Conservation (phyloP, 2,329 filamentous ascomycete genomes). For the Pseudofabraea citricarpa region DNA sequence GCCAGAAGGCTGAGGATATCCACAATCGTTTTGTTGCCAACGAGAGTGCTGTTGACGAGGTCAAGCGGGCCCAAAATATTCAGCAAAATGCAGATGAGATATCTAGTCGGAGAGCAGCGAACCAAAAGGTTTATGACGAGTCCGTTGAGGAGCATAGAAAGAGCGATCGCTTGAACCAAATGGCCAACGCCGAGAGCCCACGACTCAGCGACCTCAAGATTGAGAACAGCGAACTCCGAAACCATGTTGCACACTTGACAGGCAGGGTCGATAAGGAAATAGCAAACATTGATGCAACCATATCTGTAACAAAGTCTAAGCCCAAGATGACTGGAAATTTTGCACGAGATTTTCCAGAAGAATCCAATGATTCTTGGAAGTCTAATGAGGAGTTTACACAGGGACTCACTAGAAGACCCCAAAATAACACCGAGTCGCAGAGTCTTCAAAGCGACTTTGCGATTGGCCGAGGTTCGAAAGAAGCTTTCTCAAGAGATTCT, state of each 20-base stretch:
- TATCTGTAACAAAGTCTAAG: neutral
- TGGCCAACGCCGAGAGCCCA: too few relatives aligned
- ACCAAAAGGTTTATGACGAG: too few relatives aligned
- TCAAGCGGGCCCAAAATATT: too few relatives aligned
- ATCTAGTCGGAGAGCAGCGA: too few relatives aligned
- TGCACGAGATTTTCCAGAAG: constrained; percentile 47
- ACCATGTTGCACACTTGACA: constrained; percentile 14
- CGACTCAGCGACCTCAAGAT: constrained; percentile 16
- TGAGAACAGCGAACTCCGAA: constrained; percentile 17
- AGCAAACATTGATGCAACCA: constrained; percentile 10
- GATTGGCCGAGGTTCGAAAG: constrained; percentile 13
- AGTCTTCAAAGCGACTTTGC: constrained; percentile 21
- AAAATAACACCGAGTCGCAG: constrained; percentile 15
- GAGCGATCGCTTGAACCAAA: too few relatives aligned
- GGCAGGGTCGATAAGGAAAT: constrained; percentile 11
- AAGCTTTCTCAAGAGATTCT: constrained; percentile 16
- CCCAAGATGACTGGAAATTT: constrained; percentile 41
- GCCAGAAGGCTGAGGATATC: too few relatives aligned
- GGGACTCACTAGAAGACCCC: constrained; percentile 1
- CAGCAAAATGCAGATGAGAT: too few relatives aligned
- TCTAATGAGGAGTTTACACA: constrained; percentile 13
- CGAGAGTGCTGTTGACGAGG: too few relatives aligned
- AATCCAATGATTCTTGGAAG: constrained; percentile 41
- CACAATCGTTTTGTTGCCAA: too few relatives aligned
- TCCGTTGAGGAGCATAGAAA: too few relatives aligned